Conservation (phyloP, 2,329 filamentous ascomycete genomes). For the Colletotrichum abscissum region DNA sequence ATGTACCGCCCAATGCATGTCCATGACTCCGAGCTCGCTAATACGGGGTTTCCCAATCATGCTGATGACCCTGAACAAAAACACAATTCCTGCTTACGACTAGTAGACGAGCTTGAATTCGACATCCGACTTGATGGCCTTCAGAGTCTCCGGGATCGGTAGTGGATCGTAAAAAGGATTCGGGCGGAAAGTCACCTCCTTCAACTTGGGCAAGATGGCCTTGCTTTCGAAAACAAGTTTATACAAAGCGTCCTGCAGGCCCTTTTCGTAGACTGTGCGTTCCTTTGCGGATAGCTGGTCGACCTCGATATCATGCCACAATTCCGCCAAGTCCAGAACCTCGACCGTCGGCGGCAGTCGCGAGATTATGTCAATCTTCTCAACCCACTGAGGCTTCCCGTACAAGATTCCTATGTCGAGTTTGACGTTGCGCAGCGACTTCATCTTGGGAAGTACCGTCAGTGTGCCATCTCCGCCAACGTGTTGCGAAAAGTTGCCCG, state of each 20-base stretch:
- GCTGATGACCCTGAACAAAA: neutral
- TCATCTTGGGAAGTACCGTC: constrained; percentile 27
- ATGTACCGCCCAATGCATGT: neutral
- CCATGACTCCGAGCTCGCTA: neutral
- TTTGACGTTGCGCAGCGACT: constrained; percentile 27
- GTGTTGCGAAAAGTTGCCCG: constrained; percentile 29
- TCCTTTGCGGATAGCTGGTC: constrained; percentile 13
- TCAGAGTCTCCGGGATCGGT: constrained; percentile 21
- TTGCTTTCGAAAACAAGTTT: constrained; percentile 43
- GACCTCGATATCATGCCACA: constrained; percentile 31
- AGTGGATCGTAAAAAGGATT: constrained; percentile 31
- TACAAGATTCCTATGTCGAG: constrained; percentile 28
- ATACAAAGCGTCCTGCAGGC: constrained; percentile 45
- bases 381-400: constrained; percentile 14
- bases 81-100: no score
- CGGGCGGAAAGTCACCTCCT: constrained; percentile 28
- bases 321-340: constrained; percentile 27
- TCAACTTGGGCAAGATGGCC: constrained; percentile 14
- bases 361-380: constrained; percentile 5
- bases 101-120: constrained; percentile 29
- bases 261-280: constrained; percentile 40
- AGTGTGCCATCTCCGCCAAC: constrained; percentile 31
- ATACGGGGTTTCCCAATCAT: neutral
- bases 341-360: constrained; percentile 7
- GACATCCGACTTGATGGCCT: constrained; percentile 1